Evolutionary conservation across 1,284 basidiomycete genomes (phyloP), one percentile per base, ranked within the genome.

Genomic region (Anthracocystis walkeri): DNA sequence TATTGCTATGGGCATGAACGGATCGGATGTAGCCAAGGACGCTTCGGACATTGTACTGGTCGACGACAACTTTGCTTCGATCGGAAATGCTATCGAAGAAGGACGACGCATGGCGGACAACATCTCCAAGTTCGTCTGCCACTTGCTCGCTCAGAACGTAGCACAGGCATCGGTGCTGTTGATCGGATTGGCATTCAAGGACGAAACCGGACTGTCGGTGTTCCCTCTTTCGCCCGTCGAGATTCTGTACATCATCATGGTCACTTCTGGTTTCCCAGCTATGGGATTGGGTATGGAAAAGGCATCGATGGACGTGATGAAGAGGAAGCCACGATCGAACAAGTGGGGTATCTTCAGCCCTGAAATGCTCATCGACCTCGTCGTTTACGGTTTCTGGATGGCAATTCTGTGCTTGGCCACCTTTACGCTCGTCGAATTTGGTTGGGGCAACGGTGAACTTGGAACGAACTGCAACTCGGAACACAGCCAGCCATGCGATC

Each of bases 11-110:
- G 83, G 83, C 35, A 73, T 77, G 67, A 80, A 78, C 45, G 79
- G 80, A 2, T 77, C 75, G 44, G 79, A 84, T 38, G 79, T 84
- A 3, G 81, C 80, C 45, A 88, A 88, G 81, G 87, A 87, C 63
- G 87, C 87, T 7, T 87, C 89, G 18, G 90, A 90, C 81, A 87
- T 92, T 52, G 90, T 92, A 0, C 86, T 92, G 55, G 89, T 89
- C 33, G 90, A 91, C 80, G 90, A 92, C 86, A 91, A 92, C 86
- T 92, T 92, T 82, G 89, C 90, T 44, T 90, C 89, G 23, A 91
- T 92, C 77, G 89, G 89, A 21, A 88, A 89, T 61, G 91, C 91
- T 11, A 89, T 92, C 74, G 87, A 88, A 65, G 90, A 91, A 80
- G 91, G 91, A 25, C 88, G 91, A 56, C 86, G 87, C 48, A 78